These are phyloP conservation scores for Cercospora beticola DNA, from an alignment of 2,329 filamentous ascomycete genomes.

Conservation along the genomic window DNA sequence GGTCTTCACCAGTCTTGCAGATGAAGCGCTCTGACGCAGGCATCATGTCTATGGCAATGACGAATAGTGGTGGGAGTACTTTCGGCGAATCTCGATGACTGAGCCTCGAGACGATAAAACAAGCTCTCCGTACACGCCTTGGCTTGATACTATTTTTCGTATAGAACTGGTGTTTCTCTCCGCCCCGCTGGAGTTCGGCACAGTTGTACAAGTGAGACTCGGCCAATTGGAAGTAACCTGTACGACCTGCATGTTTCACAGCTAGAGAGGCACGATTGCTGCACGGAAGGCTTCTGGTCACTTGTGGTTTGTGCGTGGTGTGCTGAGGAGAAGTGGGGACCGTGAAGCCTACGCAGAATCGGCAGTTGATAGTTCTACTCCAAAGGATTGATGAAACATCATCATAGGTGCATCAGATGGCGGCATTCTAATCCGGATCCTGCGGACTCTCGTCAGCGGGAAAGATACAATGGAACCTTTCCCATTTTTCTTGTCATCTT, in stretches of 20 bases:
- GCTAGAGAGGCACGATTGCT: not conserved
- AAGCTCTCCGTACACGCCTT: not conserved
- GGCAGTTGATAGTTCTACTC: not conserved
- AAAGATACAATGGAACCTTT: not conserved
- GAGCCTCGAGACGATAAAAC: not conserved
- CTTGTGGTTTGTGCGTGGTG: not conserved
- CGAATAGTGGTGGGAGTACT: not conserved
- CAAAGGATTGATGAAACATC: not conserved
- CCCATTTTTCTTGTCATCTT: not conserved
- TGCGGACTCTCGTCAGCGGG: not conserved
- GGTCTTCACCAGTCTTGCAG: not conserved
- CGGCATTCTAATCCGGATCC: not conserved
- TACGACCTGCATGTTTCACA: not conserved
- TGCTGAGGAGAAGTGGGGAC: not conserved
- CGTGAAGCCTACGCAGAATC: not conserved
- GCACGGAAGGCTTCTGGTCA: not conserved
- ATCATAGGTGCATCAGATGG: not conserved
- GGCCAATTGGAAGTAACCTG: not conserved
- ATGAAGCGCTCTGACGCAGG: not conserved
- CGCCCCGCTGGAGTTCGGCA: not conserved
- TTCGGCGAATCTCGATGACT: not conserved
- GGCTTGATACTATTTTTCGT: not conserved
- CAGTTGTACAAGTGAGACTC: not conserved
- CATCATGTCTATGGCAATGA: not conserved
- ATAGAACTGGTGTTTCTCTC: not conserved